A percentile compares a stretch with the other conserved stretches of the same genome.
These are phyloP conservation scores for Alternaria brassicicola DNA, from an alignment of 2,329 filamentous ascomycete species.

Conservation along the genomic window DNA sequence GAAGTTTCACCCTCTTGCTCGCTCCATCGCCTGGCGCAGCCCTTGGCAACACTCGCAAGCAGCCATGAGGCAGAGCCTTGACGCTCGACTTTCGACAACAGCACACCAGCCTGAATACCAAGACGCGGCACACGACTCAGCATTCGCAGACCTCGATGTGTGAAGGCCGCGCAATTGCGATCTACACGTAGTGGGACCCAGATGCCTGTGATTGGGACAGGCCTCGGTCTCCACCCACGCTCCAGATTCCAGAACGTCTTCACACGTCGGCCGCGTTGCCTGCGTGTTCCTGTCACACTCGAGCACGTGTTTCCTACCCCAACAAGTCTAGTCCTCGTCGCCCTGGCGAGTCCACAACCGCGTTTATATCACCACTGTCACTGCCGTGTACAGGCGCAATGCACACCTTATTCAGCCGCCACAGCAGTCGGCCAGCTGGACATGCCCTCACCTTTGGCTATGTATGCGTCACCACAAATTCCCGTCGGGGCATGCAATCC, in stretches of 20 bases:
- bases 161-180: conserved; percentile 40
- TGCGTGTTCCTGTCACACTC: conserved; percentile 11
- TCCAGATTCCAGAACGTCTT: conserved; percentile 33
- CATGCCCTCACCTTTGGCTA: neutral
- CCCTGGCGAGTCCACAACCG: neutral
- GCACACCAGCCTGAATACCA: conserved; percentile 3
- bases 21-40: conserved; percentile 26
- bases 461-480: neutral
- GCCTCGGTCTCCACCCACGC: conserved; percentile 20
- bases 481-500: neutral
- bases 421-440: conserved; percentile 2
- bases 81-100: conserved; percentile 7
- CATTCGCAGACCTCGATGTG: conserved; percentile 8
- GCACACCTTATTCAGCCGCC: conserved; percentile 3
- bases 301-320: conserved; percentile 24
- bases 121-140: neutral
- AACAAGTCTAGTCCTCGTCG: conserved; percentile 17
- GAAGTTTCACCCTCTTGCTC: conserved; percentile 17
- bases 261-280: conserved; percentile 22
- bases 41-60: conserved; percentile 17
- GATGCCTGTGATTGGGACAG: conserved; percentile 21
- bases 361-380: conserved; percentile 9
- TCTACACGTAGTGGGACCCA: conserved; percentile 30
- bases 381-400: conserved; percentile 8
- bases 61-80: conserved; percentile 16